These are phyloP conservation scores for Corylus heterophylla DNA, from an alignment of 306 rosid species.

Conservation along the genomic window DNA sequence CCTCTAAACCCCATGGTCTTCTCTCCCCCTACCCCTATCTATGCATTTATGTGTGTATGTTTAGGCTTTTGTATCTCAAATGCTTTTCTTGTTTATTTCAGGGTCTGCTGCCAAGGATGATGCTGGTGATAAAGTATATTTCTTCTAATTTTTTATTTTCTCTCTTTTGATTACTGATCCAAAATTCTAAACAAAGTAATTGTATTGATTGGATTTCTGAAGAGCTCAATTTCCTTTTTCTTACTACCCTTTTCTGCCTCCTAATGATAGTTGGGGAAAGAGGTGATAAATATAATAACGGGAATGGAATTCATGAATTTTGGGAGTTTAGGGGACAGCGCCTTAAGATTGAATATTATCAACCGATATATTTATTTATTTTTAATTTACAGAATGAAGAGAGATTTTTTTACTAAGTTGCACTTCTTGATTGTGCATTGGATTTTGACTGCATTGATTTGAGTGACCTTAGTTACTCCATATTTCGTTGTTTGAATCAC, in stretches of 20 bases:
- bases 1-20: constrained; percentile 39
- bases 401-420: background rate
- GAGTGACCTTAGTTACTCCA: background rate
- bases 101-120: constrained; percentile 34
- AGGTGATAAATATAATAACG: background rate
- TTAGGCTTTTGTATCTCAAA: constrained; percentile 16
- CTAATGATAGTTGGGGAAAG: background rate
- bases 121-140: constrained; percentile 33
- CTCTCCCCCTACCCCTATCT: background rate
- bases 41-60: background rate
- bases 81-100: constrained; percentile 24
- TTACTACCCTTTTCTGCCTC: background rate
- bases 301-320: background rate
- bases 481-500: background rate
- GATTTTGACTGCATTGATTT: background rate
- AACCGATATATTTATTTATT: too few species aligned
- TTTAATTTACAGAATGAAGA: too few species aligned
- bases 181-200: background rate
- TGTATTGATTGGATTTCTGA: background rate
- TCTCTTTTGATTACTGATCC: too few species aligned
- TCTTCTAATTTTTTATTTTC: background rate
- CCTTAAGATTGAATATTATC: background rate
- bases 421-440: background rate
- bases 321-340: background rate
- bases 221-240: background rate